Base-by-base conservation (phyloP, 768 basidiomycete species). In the Boletus rufocinnamomeus region DNA sequence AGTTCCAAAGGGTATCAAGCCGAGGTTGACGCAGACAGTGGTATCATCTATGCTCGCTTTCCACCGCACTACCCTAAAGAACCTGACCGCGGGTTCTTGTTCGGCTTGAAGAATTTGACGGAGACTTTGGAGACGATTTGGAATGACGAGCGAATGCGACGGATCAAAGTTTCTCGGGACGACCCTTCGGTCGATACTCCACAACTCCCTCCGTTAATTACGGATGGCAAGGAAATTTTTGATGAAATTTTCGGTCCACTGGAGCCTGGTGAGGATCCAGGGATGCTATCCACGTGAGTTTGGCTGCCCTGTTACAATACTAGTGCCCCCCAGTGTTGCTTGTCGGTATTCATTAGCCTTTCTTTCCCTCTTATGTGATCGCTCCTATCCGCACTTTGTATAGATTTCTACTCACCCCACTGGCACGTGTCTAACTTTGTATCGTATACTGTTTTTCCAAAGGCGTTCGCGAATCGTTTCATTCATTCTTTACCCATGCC, bases 71-170 rank as follows among this genome's bases (percentile, higher is more conserved):
- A 92, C 62, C 87, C 89, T 1, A 85, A 89, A 44, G 82, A 89
- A 70, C 91, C 97, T 23, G 97, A 99, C 74, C 86, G 93, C 51
- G 97, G 97, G 7, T 98, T 98, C 75, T 74, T 98, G 32, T 91
- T 90, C 69, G 97, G 97, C 4, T 74, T 99, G 72, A 88, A 87
- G 78, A 93, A 82, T 69, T 74, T 98, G 32, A 81, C 89, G 13
- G 81, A 82, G 63, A 79, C 89, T 35, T 74, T 99, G 64, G 89
- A 90, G 71, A 81, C 79, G 51, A 91, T 96, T 43, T 98, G 93
- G 91, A 88, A 91, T 59, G 84, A 88, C 59, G 94, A 96, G 75
- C 84, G 88, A 54, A 79, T 87, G 62, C 79, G 83, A 57, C 79
- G 88, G 63, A 83, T 86, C 63, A 88, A 89, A 74, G 70, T 74